Conservation (phyloP, 768 basidiomycete genomes). For the Leccinum arenicola region DNA sequence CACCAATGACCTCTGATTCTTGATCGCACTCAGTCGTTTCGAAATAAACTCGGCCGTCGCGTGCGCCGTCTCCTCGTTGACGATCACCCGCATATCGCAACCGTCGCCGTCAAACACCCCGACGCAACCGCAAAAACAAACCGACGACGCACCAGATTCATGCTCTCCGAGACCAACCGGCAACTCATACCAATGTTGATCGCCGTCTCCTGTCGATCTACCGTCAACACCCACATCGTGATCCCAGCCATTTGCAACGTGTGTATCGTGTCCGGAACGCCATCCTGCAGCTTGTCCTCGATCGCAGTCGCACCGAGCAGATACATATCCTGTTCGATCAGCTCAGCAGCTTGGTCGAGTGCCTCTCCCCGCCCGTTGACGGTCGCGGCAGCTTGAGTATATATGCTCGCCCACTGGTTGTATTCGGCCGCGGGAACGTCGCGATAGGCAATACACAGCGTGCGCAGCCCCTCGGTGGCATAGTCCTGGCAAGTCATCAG, state of each 20-base stretch:
- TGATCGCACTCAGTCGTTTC: slow-evolving; percentile 88
- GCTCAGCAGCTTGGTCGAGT: slow-evolving; percentile 89
- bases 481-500: slow-evolving; percentile 62
- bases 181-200: slow-evolving; percentile 99
- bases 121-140: background rate
- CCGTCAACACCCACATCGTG: slow-evolving; percentile 99
- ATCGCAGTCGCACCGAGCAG: slow-evolving; percentile 96
- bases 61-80: slow-evolving; percentile 83
- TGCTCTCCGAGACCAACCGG: slow-evolving; percentile 93
- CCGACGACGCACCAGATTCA: slow-evolving; percentile 76
- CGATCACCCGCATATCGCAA: slow-evolving; percentile 64
- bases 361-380: slow-evolving; percentile 95
- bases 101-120: background rate
- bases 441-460: slow-evolving; percentile 93
- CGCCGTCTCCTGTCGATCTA: slow-evolving; percentile 97
- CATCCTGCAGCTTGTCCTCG: slow-evolving; percentile 98
- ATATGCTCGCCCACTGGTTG: slow-evolving; percentile 80
- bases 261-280: slow-evolving; percentile 97
- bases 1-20: slow-evolving; percentile 94
- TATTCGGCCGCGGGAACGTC: slow-evolving; percentile 93
- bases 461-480: slow-evolving; percentile 94
- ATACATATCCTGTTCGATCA: slow-evolving; percentile 93
- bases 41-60: slow-evolving; percentile 84
- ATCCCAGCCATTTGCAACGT: slow-evolving; percentile 98
- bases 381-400: slow-evolving; percentile 90